Evolutionary conservation across 345 rosid species (phyloP), one percentile per base, ranked within the genome.

Genomic region (Syzygium oleosum): DNA sequence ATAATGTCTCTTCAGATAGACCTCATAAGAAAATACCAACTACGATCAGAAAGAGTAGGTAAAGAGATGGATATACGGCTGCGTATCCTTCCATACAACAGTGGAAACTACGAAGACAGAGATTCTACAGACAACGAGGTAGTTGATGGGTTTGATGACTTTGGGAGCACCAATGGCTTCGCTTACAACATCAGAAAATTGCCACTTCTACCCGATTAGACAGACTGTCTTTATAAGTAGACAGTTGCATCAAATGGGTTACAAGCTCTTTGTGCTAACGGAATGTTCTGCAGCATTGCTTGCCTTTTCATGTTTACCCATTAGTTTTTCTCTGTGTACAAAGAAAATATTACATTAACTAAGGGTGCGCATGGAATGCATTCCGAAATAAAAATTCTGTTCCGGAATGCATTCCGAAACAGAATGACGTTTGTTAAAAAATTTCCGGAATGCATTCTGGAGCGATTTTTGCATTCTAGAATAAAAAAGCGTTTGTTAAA

Each of bases 1-100:
- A 92, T 96, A 68, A 87, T 97, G 58, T 89, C 94, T 88, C 91
- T 94, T 73, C 98, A 97, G 90, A 90, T 93, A 85, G 93, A 94
- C 58, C 93, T 97, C 86, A 90, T 91, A 52, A 87, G 52, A 87
- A 93, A 94, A 88, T 96, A 96, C 87, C 92, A 88, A 84, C 90
- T 97, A 73, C 91, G 89, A 55, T 91, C 93, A n/a, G 95, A 96
- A 90, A 94, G 86, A 89, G 77, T 94, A 22, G 91, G 92, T 87
- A 90, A 88, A 90, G 98, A 92, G 87, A 89, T 92, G 27, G 92
- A 92, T 84, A 56, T 80, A 51, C 88, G 59, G 85, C 92, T 97
- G 84, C 88, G 91, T n/a, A 92, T 97, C 87, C 93, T 96, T 87
- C 98, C 97, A 22, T 92, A 91, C 59, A 91, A 93, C 51, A 80